phyloP scores from a whole-genome alignment of 495 filamentous ascomycete species.

The Lasiosphaeris hirsuta region DNA sequence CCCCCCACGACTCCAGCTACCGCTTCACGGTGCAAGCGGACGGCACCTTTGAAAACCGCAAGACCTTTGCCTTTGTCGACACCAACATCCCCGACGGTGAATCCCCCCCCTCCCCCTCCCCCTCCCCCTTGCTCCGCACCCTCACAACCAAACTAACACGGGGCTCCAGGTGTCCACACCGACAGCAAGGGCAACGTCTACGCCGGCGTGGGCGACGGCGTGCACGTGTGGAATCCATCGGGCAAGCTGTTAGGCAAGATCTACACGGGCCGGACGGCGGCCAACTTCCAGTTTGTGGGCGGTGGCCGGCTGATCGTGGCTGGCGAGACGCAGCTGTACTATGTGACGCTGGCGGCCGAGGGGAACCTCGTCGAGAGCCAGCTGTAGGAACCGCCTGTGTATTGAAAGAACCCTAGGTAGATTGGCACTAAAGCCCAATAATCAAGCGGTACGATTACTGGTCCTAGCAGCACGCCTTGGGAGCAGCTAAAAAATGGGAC shows the following conservation, averaged over 20 bases:
- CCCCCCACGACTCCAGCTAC: slow-evolving; percentile 27
- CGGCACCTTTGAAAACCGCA: slow-evolving; percentile 41
- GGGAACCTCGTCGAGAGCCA: slow-evolving; percentile 23
- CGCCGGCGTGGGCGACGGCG: slow-evolving; percentile 56
- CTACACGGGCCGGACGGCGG: slow-evolving; percentile 38
- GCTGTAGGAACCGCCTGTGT: no score
- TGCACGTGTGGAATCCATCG: slow-evolving; percentile 58
- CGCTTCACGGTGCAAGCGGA: slow-evolving; percentile 39
- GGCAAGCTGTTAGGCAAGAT: slow-evolving; percentile 60
- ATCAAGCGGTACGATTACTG: no score
- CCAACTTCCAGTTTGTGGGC: slow-evolving; percentile 58
- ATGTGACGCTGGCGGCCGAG: slow-evolving; percentile 44
- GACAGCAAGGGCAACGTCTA: slow-evolving; percentile 61
- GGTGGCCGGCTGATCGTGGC: slow-evolving; percentile 50
- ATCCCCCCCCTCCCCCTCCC: not conserved
- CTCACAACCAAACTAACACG: not conserved
- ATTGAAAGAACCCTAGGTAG: no score
- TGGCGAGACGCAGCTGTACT: slow-evolving; percentile 49
- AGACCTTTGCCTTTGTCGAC: slow-evolving; percentile 57
- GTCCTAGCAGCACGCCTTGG: no score
- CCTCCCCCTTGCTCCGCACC: no score
- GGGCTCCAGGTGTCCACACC: slow-evolving; percentile 44
- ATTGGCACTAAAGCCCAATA: no score
- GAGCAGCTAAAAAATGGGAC: no score
- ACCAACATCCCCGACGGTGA: slow-evolving; percentile 53